A percentile compares a stretch with the other conserved stretches of the same genome.
Evolutionary conservation across 1,139 yeast genomes (phyloP).

Genomic region (Saccharomyces hybrid): DNA sequence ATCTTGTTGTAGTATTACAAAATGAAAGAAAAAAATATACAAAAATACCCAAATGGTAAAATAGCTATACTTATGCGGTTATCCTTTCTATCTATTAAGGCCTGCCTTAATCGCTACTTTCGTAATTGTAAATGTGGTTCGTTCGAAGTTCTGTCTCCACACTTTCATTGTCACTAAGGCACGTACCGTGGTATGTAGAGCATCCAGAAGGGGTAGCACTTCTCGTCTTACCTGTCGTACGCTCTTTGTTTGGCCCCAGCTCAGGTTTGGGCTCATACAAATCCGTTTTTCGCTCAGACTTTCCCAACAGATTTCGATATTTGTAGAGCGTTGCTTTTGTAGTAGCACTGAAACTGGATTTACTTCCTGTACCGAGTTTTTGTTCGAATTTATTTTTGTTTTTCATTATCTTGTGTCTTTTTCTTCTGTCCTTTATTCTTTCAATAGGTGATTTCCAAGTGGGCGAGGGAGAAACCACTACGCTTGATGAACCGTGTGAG

Average conservation of each 20-base stretch:
- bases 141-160: conserved; percentile 17
- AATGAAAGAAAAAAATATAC: not conserved
- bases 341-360: not conserved
- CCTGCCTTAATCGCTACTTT: conserved; percentile 4
- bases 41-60: not conserved
- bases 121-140: conserved; percentile 16
- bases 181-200: not conserved
- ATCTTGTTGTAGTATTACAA: not conserved
- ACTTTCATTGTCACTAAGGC: conserved; percentile 9
- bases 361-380: not conserved
- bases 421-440: conserved; percentile 7
- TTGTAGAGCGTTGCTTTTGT: not conserved
- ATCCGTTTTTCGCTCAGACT: not conserved
- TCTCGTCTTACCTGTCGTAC: not conserved
- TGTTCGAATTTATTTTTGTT: not conserved
- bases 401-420: conserved; percentile 1
- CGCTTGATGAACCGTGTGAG: not conserved
- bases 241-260: not conserved
- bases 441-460: conserved; percentile 14
- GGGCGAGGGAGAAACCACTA: conserved; percentile 8
- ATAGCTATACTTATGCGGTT: not conserved
- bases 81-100: not conserved
- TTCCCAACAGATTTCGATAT: not conserved
- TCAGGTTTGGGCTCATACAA: not conserved
- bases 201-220: not conserved